Conservation (phyloP, 2,329 filamentous ascomycete species). For the Penicillium sumatraense region DNA sequence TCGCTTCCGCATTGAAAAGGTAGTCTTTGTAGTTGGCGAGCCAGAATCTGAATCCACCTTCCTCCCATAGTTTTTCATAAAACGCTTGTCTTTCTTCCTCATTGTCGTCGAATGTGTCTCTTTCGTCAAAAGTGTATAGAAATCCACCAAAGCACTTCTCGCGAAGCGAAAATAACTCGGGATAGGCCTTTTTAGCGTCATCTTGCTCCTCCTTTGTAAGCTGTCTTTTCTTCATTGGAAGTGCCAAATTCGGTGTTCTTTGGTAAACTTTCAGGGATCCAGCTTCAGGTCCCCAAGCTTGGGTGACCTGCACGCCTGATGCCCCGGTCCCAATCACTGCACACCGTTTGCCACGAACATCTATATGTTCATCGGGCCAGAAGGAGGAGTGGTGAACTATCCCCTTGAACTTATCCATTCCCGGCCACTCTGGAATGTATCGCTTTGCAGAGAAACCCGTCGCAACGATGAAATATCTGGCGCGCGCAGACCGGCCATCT, state of each 20-base stretch:
- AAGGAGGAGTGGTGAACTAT: conserved; percentile 60
- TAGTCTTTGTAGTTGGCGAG: conserved; percentile 60
- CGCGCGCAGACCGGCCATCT: conserved; percentile 44
- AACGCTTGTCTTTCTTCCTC: conserved; percentile 38
- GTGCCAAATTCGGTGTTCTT: conserved; percentile 67
- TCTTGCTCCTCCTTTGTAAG: conserved; percentile 59
- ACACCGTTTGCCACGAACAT: conserved; percentile 54
- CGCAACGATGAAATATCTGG: conserved; percentile 53
- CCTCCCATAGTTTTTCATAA: conserved; percentile 55
- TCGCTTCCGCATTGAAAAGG: conserved; percentile 53
- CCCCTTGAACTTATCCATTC: conserved; percentile 53
- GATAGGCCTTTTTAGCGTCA: conserved; percentile 49
- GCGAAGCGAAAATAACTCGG: conserved; percentile 58
- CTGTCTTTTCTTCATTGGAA: conserved; percentile 62
- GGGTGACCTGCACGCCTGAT: conserved; percentile 61
- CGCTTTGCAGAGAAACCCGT: conserved; percentile 53
- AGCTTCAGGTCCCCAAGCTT: conserved; percentile 62
- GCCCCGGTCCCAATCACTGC: conserved; percentile 61
- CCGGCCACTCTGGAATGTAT: conserved; percentile 48
- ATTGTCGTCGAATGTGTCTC: conserved; percentile 41
- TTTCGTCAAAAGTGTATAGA: conserved; percentile 64
- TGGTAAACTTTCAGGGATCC: conserved; percentile 65
- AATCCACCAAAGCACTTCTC: conserved; percentile 64
- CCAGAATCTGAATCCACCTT: conserved; percentile 63
- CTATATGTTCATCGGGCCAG: conserved; percentile 56